Evolutionary conservation across 768 basidiomycete genomes (phyloP).

Genomic region (Trametes coccinea): DNA sequence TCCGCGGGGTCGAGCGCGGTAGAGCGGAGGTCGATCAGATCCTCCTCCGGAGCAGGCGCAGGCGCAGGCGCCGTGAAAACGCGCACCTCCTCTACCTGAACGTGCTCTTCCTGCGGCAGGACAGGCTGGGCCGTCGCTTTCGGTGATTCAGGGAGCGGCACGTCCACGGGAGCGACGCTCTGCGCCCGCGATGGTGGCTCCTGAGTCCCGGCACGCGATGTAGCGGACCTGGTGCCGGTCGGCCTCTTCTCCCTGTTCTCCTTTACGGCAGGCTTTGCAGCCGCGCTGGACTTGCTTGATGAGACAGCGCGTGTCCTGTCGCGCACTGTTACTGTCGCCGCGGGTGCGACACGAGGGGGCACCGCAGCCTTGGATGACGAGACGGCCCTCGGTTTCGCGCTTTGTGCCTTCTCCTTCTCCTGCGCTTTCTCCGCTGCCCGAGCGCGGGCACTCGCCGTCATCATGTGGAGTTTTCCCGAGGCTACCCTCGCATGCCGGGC

Average conservation of each 20-base stretch:
- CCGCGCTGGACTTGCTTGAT: not conserved
- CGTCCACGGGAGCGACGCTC: slow-evolving; percentile 8
- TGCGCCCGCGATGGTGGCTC: slow-evolving; percentile 10
- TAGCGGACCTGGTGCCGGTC: not conserved
- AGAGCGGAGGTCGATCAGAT: not conserved
- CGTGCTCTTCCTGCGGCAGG: not conserved
- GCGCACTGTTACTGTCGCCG: slow-evolving; percentile 11
- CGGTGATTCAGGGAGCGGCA: slow-evolving; percentile 17
- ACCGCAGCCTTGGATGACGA: not conserved
- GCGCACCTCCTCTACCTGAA: not conserved
- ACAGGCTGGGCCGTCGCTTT: not conserved
- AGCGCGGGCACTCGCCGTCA: slow-evolving; percentile 16
- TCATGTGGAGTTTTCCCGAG: not conserved
- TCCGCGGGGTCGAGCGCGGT: not conserved
- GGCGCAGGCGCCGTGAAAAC: not conserved
- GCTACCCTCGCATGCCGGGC: not conserved
- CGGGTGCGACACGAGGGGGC: not conserved
- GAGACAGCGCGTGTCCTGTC: slow-evolving; percentile 4
- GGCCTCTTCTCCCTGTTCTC: not conserved
- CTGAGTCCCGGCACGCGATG: slow-evolving; percentile 7
- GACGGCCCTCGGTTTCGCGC: not conserved
- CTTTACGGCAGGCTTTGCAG: slow-evolving; percentile 2
- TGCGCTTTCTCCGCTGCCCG: slow-evolving; percentile 3
- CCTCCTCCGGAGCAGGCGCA: not conserved
- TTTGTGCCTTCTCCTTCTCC: slow-evolving; percentile 10